Evolutionary conservation across 768 basidiomycete species (phyloP).

Genomic region (Rhizopogon roseolus): DNA sequence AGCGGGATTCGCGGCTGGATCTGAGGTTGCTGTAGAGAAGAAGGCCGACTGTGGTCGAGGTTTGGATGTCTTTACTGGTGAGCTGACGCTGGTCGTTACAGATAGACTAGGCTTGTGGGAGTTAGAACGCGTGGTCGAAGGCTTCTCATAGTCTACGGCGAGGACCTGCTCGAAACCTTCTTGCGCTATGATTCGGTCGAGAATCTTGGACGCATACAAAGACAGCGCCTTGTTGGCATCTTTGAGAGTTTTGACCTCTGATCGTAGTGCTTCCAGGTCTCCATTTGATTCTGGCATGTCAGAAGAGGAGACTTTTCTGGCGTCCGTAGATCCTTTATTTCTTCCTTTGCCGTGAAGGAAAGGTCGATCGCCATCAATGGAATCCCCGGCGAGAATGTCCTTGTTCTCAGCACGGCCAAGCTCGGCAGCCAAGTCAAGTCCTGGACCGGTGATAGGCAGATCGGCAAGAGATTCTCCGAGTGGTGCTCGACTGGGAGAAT

Average conservation of each 20-base stretch:
- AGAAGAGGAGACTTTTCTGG: slow-evolving; percentile 28
- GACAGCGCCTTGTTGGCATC: slow-evolving; percentile 96
- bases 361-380: slow-evolving; percentile 48
- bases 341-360: slow-evolving; percentile 41
- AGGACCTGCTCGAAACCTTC: slow-evolving; percentile 97
- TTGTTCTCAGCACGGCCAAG: slow-evolving; percentile 90
- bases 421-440: slow-evolving; percentile 87
- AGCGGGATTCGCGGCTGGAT: slow-evolving; percentile 32
- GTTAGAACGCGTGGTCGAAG: slow-evolving; percentile 42
- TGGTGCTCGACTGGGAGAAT: slow-evolving; percentile 37
- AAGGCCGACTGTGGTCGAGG: slow-evolving; percentile 60
- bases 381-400: slow-evolving; percentile 60
- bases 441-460: slow-evolving; percentile 83
- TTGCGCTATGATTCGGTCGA: slow-evolving; percentile 93
- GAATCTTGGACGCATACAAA: slow-evolving; percentile 94
- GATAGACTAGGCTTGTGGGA: slow-evolving; percentile 25
- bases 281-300: slow-evolving; percentile 38
- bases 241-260: slow-evolving; percentile 87
- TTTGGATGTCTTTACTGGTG: slow-evolving; percentile 27
- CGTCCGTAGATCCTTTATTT: slow-evolving; percentile 28
- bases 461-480: slow-evolving; percentile 82
- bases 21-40: slow-evolving; percentile 33
- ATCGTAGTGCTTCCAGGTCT: slow-evolving; percentile 59
- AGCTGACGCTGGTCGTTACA: slow-evolving; percentile 19
- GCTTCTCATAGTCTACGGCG: slow-evolving; percentile 82